A percentile compares a stretch with the other conserved stretches of the same genome.
Evolutionary conservation across 2,329 filamentous ascomycete species (phyloP).

Genomic region (Venturia effusa): DNA sequence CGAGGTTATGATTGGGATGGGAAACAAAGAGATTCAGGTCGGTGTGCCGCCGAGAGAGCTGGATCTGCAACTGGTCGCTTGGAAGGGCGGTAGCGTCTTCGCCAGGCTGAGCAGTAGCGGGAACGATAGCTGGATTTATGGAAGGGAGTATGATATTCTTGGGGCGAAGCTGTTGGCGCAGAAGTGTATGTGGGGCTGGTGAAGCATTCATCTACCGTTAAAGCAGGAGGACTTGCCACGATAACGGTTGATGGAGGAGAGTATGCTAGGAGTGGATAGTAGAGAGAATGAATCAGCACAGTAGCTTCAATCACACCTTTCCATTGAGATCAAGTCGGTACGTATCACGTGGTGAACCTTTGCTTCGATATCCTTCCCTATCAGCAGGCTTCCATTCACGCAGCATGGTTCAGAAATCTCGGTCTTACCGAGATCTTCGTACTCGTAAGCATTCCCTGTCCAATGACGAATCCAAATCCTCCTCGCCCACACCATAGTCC

Average conservation of each 20-base stretch:
- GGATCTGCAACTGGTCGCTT: slow-evolving; percentile 92
- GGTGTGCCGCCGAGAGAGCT: slow-evolving; percentile 74
- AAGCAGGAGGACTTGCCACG: not conserved
- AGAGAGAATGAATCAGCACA: too few species aligned
- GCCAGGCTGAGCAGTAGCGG: slow-evolving; percentile 66
- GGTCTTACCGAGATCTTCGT: too few species aligned
- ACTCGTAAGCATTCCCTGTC: too few species aligned
- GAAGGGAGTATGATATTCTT: slow-evolving; percentile 76
- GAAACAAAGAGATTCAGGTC: slow-evolving; percentile 55
- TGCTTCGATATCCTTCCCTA: too few species aligned
- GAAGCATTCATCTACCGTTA: not conserved
- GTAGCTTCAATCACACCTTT: too few species aligned
- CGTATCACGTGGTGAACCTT: too few species aligned
- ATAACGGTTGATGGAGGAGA: not conserved
- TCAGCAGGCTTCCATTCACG: too few species aligned
- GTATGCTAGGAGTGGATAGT: too few species aligned
- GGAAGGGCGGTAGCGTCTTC: slow-evolving; percentile 97
- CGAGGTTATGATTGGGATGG: slow-evolving; percentile 47
- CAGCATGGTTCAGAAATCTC: too few species aligned
- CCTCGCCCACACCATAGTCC: too few species aligned
- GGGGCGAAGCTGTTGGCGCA: slow-evolving; percentile 74
- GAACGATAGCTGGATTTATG: slow-evolving; percentile 91
- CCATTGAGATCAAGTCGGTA: too few species aligned
- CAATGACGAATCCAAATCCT: too few species aligned
- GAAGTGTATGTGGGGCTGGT: slow-evolving; percentile 48